Evolutionary conservation across 1,284 basidiomycete genomes (phyloP).

Genomic region (Trichosporon sp.): DNA sequence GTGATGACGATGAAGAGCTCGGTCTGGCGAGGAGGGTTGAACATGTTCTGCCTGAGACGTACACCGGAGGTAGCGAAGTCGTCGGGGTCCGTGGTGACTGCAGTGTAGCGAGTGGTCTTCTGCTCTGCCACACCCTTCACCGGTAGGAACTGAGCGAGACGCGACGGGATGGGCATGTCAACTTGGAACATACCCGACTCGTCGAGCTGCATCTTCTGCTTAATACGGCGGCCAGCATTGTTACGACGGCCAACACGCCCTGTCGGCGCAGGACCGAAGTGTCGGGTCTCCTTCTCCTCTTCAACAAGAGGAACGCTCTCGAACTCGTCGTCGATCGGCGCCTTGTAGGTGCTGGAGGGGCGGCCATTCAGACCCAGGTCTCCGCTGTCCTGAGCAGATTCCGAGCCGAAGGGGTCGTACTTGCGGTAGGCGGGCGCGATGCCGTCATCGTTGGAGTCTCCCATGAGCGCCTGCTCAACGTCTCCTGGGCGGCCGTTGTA

Average conservation of each 20-base stretch:
- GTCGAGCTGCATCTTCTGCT: constrained; percentile 57
- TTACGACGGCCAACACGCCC: constrained; percentile 71
- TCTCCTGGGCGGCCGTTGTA: constrained; percentile 30
- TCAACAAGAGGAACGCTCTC: constrained; percentile 30
- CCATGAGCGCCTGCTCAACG: constrained; percentile 45
- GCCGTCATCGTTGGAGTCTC: constrained; percentile 23
- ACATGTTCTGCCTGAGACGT: constrained; percentile 80
- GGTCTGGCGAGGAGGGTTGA: constrained; percentile 68
- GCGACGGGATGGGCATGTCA: constrained; percentile 79
- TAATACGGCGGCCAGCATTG: constrained; percentile 52
- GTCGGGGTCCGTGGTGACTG: constrained; percentile 90
- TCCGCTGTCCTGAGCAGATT: background rate
- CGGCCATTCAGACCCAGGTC: constrained; percentile 28
- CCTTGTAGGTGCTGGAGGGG: constrained; percentile 28
- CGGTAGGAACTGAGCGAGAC: constrained; percentile 71
- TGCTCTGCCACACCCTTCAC: constrained; percentile 81
- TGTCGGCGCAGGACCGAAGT: constrained; percentile 82
- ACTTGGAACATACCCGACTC: constrained; percentile 81
- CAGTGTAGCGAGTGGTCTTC: constrained; percentile 75
- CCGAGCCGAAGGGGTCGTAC: constrained; percentile 20
- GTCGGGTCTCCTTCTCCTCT: constrained; percentile 61
- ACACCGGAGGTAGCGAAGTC: constrained; percentile 82
- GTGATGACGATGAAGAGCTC: constrained; percentile 95
- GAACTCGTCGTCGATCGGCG: constrained; percentile 28
- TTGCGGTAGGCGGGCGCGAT: constrained; percentile 18